Conservation (phyloP, 176 grass and related monocot species). For the Oryza nivara region DNA sequence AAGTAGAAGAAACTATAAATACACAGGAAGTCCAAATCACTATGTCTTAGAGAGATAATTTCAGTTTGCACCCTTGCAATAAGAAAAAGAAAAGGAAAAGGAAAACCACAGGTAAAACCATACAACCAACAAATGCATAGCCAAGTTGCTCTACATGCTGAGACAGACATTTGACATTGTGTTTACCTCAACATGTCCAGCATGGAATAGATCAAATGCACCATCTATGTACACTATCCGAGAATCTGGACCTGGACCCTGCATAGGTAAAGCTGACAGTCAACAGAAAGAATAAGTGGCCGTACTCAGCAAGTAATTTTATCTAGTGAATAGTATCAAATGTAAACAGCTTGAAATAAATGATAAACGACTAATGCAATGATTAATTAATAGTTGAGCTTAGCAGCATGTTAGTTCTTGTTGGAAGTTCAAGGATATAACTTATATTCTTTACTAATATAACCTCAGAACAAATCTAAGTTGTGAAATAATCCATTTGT, state of each 20-base stretch:
- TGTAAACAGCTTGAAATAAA: conserved; percentile 15
- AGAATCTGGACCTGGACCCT: conserved; percentile 93
- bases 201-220: conserved; percentile 96
- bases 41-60: conserved; percentile 21
- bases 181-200: conserved; percentile 98
- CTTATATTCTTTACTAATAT: conserved; percentile 5
- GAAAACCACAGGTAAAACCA: conserved; percentile 4
- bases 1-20: conserved; percentile 48
- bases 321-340: conserved; percentile 24
- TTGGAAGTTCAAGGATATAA: not conserved
- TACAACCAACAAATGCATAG: not conserved
- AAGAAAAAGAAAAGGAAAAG: not conserved
- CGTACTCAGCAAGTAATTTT: not conserved
- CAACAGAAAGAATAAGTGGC: conserved; percentile 27
- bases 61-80: not conserved
- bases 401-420: not conserved
- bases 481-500: not conserved
- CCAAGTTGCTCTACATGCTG: not conserved
- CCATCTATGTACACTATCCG: conserved; percentile 94
- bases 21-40: conserved; percentile 24
- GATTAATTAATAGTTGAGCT: conserved; percentile 5
- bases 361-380: not conserved
- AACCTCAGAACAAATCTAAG: not conserved
- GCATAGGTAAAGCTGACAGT: conserved; percentile 41
- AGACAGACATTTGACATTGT: not conserved